Evolutionary conservation across 2,329 filamentous ascomycete genomes (phyloP).

Genomic region (Stenocarpella maydis): DNA sequence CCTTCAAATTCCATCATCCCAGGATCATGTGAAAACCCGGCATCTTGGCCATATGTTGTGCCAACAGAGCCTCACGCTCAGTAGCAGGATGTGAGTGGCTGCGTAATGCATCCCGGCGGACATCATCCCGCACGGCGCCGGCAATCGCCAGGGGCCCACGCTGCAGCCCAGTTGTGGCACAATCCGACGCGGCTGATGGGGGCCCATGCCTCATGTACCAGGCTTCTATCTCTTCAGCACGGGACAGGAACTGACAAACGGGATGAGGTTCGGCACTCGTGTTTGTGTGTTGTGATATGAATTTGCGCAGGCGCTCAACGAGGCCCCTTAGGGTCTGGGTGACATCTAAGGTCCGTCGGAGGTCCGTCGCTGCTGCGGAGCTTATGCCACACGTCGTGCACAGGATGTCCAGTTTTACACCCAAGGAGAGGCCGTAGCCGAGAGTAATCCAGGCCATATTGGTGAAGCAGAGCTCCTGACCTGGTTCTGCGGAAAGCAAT

Average conservation of each 20-base stretch:
- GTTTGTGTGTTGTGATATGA: background rate
- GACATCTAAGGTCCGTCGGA: background rate
- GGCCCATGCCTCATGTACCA: background rate
- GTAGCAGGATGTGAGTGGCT: background rate
- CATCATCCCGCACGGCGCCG: background rate
- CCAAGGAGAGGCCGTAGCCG: constrained; percentile 5
- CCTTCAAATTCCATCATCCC: background rate
- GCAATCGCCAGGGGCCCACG: background rate
- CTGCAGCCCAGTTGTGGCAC: too few species aligned
- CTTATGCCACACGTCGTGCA: background rate
- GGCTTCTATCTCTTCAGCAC: background rate
- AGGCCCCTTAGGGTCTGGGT: background rate
- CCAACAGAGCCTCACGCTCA: background rate
- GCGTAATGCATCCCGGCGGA: too few species aligned
- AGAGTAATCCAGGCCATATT: background rate
- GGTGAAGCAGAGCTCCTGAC: background rate
- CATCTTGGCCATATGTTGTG: background rate
- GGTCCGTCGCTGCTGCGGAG: background rate
- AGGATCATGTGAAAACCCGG: background rate
- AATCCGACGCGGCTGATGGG: background rate
- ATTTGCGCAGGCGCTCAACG: background rate
- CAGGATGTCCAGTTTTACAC: background rate
- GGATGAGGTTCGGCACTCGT: background rate
- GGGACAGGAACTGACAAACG: background rate
- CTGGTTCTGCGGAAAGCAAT: background rate